These are phyloP conservation scores for Aegilops speltoides DNA, from an alignment of 176 grass and related monocot genomes.

Conservation along the genomic window DNA sequence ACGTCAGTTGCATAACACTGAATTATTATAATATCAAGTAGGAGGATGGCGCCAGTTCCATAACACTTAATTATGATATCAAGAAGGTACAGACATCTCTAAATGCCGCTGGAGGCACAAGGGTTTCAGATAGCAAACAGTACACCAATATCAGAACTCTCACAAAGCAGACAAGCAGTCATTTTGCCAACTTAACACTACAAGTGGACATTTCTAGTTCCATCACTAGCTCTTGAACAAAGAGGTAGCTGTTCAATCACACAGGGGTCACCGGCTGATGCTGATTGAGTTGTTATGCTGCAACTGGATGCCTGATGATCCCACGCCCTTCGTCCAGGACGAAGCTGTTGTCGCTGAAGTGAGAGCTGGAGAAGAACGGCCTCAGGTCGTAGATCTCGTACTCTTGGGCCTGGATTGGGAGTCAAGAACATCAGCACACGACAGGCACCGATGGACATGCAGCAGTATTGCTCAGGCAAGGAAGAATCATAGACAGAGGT, in stretches of 20 bases:
- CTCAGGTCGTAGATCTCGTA: constrained; percentile 91
- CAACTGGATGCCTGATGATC: constrained; percentile 71
- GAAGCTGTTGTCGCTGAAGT: constrained; percentile 86
- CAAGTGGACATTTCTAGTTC: not conserved
- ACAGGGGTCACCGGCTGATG: not conserved
- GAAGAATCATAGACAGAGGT: not conserved
- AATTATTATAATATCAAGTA: too few species aligned
- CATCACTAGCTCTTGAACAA: not conserved
- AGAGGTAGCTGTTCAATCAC: not conserved
- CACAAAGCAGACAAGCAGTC: not conserved
- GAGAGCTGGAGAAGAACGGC: constrained; percentile 77
- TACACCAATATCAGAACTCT: not conserved
- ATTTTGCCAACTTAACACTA: not conserved
- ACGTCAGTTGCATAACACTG: too few species aligned
- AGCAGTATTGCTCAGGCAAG: not conserved
- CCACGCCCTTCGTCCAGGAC: constrained; percentile 70
- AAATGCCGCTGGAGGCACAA: not conserved
- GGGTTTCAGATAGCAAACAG: not conserved
- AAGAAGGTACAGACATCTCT: not conserved
- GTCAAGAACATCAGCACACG: not conserved
- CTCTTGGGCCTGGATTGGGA: constrained; percentile 67
- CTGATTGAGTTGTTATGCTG: not conserved
- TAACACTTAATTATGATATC: not conserved
- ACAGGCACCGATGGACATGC: not conserved
- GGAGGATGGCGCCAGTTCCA: too few species aligned